phyloP scores from a whole-genome alignment of 208 protist species.

The Naegleria lovaniensis region DNA sequence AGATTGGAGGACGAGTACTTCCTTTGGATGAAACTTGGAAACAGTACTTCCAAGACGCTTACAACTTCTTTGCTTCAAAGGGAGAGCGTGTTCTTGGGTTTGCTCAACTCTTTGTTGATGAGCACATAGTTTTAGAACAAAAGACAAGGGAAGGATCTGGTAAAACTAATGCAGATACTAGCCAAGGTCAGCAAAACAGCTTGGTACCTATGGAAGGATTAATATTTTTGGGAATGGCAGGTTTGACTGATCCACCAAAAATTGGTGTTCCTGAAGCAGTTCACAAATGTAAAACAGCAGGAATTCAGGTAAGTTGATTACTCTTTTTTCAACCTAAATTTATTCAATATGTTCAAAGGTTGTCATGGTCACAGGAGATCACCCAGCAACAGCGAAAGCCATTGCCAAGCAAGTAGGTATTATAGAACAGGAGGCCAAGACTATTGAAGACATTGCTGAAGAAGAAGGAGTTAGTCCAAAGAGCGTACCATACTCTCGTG shows the following conservation, averaged over 20 bases:
- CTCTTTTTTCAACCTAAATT: constrained; percentile 43
- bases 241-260: constrained; percentile 76
- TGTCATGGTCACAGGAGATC: constrained; percentile 86
- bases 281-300: not conserved
- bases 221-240: constrained; percentile 65
- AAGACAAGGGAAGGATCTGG: constrained; percentile 5
- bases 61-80: constrained; percentile 43
- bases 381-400: constrained; percentile 67
- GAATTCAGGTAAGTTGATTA: no score
- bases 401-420: constrained; percentile 73
- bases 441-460: constrained; percentile 40
- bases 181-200: no score
- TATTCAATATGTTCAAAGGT: constrained; percentile 73
- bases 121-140: not conserved
- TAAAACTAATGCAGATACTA: no score
- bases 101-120: constrained; percentile 6
- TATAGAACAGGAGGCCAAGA: constrained; percentile 29
- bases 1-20: not conserved
- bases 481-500: not conserved
- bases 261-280: constrained; percentile 60
- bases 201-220: constrained; percentile 39
- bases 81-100: constrained; percentile 63
- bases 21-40: constrained; percentile 30
- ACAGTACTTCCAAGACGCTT: constrained; percentile 32
- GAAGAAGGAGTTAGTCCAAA: not conserved